A percentile compares a stretch with the other conserved stretches of the same genome.
Evolutionary conservation across 2,329 filamentous ascomycete species (phyloP).

Genomic region (Clonostachys solani): DNA sequence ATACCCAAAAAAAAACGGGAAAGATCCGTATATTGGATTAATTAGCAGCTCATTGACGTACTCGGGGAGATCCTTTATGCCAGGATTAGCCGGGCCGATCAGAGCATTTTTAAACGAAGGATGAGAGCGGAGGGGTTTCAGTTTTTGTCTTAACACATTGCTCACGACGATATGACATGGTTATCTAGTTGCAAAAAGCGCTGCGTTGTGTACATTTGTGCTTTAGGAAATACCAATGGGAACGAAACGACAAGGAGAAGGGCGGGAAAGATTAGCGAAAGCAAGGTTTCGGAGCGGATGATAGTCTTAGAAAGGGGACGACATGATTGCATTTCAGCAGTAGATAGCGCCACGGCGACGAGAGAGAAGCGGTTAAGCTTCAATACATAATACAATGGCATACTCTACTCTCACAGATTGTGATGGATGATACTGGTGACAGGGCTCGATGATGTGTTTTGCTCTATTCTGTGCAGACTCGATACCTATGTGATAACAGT

Average conservation of each 20-base stretch:
- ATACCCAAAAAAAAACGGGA: slow-evolving; percentile 8
- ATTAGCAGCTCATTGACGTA: no score
- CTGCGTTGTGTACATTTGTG: slow-evolving; percentile 8
- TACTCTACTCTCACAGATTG: neutral
- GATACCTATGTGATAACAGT: no score
- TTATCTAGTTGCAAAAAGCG: slow-evolving; percentile 18
- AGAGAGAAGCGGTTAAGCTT: neutral
- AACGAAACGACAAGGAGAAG: slow-evolving; percentile 2
- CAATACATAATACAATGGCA: neutral
- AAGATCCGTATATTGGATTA: neutral
- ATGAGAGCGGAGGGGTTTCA: slow-evolving; percentile 1
- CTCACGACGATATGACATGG: slow-evolving; percentile 23
- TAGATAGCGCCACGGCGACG: neutral
- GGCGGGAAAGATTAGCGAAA: neutral
- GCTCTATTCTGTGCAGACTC: no score
- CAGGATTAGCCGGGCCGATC: no score
- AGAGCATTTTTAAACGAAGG: neutral
- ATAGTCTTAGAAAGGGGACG: neutral
- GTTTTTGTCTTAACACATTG: neutral
- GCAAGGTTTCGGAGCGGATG: neutral
- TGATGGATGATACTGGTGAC: no score
- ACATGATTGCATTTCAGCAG: neutral
- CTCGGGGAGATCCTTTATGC: no score
- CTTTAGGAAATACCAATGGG: slow-evolving; percentile 9
- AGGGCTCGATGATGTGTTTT: no score